These are phyloP conservation scores for Rutstroemia sp. DNA, from an alignment of 2,329 filamentous ascomycete species.

Conservation along the genomic window DNA sequence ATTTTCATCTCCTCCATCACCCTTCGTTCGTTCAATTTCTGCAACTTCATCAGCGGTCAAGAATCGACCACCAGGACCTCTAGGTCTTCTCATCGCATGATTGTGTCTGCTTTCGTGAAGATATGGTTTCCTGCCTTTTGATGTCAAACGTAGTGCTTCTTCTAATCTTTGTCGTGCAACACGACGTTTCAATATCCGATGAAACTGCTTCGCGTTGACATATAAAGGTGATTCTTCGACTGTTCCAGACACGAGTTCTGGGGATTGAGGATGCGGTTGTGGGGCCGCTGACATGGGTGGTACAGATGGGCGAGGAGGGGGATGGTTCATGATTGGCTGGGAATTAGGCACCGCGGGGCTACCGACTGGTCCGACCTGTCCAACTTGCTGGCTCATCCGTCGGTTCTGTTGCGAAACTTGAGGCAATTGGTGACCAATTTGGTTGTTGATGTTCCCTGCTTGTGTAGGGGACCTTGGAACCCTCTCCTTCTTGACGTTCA, in stretches of 20 bases:
- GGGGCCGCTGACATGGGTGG: conserved; percentile 53
- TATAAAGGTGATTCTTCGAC: conserved; percentile 92
- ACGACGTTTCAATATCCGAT: conserved; percentile 88
- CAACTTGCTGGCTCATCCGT: conserved; percentile 59
- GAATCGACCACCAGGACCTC: conserved; percentile 91
- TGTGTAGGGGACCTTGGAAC: conserved; percentile 63
- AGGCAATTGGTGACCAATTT: conserved; percentile 39
- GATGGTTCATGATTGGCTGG: conserved; percentile 70
- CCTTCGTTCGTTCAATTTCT: conserved; percentile 65
- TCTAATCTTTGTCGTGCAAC: conserved; percentile 91
- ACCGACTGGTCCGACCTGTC: conserved; percentile 28
- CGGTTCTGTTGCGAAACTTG: conserved; percentile 47
- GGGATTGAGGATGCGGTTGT: conserved; percentile 64
- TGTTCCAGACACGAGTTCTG: conserved; percentile 64
- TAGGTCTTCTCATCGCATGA: conserved; percentile 91
- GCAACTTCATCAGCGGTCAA: conserved; percentile 94
- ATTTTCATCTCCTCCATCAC: conserved; percentile 32
- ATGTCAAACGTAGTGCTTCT: conserved; percentile 83
- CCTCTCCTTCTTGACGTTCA: conserved; percentile 64
- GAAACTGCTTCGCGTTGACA: conserved; percentile 98
- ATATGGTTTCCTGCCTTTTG: conserved; percentile 93
- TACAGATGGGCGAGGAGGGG: conserved; percentile 40
- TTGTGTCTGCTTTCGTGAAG: conserved; percentile 96
- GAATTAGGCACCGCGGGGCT: conserved; percentile 69
- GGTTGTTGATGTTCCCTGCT: conserved; percentile 56